These are phyloP conservation scores for Rhodamnia rubescens DNA, from an alignment of 345 rosid genomes.

Conservation along the genomic window DNA sequence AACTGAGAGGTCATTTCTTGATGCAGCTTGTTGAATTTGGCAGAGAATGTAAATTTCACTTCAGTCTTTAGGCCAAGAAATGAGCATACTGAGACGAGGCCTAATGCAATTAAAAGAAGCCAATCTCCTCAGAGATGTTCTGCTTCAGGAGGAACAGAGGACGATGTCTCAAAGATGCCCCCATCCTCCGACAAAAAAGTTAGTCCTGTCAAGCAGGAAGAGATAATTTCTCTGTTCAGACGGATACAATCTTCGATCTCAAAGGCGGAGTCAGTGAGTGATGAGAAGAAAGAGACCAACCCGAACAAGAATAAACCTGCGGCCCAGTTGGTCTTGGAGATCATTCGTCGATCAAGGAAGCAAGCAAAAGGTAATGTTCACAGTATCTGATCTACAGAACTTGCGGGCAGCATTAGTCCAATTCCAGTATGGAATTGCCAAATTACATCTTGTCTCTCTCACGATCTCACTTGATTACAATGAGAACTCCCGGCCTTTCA, in stretches of 20 bases:
- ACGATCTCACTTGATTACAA: not conserved
- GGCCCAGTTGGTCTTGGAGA: conserved; percentile 25
- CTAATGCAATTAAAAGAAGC: conserved; percentile 16
- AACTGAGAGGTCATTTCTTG: conserved; percentile 33
- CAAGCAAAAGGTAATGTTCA: conserved; percentile 15
- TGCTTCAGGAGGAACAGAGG: conserved; percentile 3
- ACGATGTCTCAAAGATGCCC: not conserved
- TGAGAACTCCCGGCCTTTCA: not conserved
- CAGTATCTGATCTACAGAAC: not conserved
- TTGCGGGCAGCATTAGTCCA: not conserved
- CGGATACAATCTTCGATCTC: conserved; percentile 55
- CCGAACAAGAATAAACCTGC: conserved; percentile 8
- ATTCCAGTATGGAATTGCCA: not conserved
- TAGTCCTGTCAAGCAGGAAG: conserved; percentile 27
- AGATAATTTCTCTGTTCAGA: conserved; percentile 36
- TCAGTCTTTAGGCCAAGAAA: not conserved
- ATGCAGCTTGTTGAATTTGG: conserved; percentile 67
- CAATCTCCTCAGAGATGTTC: conserved; percentile 9
- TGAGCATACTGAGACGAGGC: not conserved
- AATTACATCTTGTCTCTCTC: not conserved
- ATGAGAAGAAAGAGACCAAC: not conserved
- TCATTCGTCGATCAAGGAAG: conserved; percentile 18
- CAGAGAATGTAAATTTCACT: conserved; percentile 40
- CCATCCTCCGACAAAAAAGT: conserved; percentile 1
- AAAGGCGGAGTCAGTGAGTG: conserved; percentile 10